A percentile compares a stretch with the other conserved stretches of the same genome.
Evolutionary conservation across 2,329 filamentous ascomycete genomes (phyloP).

Genomic region (Talaromyces sp.): DNA sequence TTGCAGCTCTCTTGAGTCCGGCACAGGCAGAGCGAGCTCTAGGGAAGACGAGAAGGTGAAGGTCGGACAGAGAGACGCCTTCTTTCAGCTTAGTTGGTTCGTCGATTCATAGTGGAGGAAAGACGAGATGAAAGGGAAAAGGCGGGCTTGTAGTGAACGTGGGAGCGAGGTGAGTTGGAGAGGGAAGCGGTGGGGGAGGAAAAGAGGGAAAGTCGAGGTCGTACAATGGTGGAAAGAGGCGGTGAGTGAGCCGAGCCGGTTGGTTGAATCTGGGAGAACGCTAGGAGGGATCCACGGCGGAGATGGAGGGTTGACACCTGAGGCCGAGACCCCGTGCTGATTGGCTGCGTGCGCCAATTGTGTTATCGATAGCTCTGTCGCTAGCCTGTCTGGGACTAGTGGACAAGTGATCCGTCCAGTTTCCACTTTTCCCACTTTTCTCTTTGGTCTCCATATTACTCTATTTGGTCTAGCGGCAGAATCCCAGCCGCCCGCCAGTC

Average conservation of each 20-base stretch:
- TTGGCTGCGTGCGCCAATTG: constrained; percentile 6
- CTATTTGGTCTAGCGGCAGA: neutral
- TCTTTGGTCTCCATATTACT: constrained; percentile 6
- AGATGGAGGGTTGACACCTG: constrained; percentile 13
- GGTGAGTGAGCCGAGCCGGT: constrained; percentile 34
- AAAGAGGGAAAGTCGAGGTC: neutral
- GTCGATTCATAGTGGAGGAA: constrained; percentile 1
- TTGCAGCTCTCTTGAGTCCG: constrained; percentile 5
- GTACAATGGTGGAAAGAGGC: constrained; percentile 34
- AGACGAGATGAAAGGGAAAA: constrained; percentile 26
- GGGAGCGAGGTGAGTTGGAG: constrained; percentile 27
- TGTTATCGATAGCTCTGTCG: constrained; percentile 24
- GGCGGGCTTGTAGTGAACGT: constrained; percentile 4
- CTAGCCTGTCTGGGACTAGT: constrained; percentile 1
- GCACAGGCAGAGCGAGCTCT: neutral
- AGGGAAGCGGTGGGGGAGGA: constrained; percentile 39
- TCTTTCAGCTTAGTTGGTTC: neutral
- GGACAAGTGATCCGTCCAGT: constrained; percentile 11
- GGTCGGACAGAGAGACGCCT: neutral
- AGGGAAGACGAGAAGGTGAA: neutral
- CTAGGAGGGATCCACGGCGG: constrained; percentile 25
- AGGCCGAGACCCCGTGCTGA: constrained; percentile 3
- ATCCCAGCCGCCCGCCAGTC: neutral
- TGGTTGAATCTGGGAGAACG: constrained; percentile 29
- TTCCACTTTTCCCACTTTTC: constrained; percentile 6